phyloP scores from a whole-genome alignment of 345 rosid genomes.

The Eucalyptus cloeziana region DNA sequence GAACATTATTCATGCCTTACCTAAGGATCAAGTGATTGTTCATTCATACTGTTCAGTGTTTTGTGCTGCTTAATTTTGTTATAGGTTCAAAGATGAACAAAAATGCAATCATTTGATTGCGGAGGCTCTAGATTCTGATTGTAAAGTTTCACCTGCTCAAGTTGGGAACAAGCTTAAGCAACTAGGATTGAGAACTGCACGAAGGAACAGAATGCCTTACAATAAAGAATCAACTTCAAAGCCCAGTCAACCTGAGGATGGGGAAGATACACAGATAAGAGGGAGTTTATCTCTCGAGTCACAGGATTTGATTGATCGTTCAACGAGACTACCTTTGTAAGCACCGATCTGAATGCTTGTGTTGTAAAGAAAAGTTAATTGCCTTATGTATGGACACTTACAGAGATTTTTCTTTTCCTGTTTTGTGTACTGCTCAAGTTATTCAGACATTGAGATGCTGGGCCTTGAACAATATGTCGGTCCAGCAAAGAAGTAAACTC shows the following conservation, averaged over 20 bases:
- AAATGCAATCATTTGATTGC: conserved; percentile 51
- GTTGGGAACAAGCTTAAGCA: conserved; percentile 84
- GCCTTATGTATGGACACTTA: background rate
- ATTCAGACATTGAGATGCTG: background rate
- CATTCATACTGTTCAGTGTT: background rate
- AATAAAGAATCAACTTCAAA: conserved; percentile 4
- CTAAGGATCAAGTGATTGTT: background rate
- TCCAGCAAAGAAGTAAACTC: background rate
- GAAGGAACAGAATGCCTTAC: conserved; percentile 35
- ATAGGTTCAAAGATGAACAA: conserved; percentile 62
- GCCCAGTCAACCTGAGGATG: conserved; percentile 14
- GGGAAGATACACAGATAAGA: background rate
- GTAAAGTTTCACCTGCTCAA: conserved; percentile 68
- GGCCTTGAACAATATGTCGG: background rate
- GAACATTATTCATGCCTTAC: background rate
- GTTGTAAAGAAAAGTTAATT: background rate
- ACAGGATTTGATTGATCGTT: conserved; percentile 14
- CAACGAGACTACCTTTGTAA: conserved; percentile 36
- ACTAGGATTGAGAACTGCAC: conserved; percentile 40
- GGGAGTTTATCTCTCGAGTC: conserved; percentile 16
- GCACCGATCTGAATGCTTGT: background rate
- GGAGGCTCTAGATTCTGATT: conserved; percentile 56
- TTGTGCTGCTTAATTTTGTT: conserved; percentile 3
- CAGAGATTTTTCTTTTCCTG: background rate
- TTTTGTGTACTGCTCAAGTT: background rate